Conservation (phyloP, 805 yeast species). For the Saturnispora dispora region DNA sequence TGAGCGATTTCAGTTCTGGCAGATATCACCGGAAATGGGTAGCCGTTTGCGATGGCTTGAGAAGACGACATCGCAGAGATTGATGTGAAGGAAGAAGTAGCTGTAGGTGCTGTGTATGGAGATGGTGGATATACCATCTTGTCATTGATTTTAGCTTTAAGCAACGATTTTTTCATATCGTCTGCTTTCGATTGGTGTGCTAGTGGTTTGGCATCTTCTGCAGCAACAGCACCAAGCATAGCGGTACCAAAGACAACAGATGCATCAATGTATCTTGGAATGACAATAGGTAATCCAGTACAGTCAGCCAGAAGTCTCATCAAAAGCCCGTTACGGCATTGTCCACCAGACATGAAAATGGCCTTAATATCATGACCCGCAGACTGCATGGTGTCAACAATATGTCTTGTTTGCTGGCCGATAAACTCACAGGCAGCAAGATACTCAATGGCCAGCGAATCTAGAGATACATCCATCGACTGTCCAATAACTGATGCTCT, state of each 20-base stretch:
- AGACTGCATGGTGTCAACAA: conserved; percentile 72
- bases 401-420: conserved; percentile 95
- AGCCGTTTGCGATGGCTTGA: conserved; percentile 22
- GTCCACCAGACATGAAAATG: conserved; percentile 92
- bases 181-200: conserved; percentile 1
- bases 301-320: conserved; percentile 89
- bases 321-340: conserved; percentile 82
- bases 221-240: conserved; percentile 88
- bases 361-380: conserved; percentile 71
- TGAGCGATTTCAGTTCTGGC: conserved; percentile 29
- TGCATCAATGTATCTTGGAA: conserved; percentile 92
- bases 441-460: conserved; percentile 77
- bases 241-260: conserved; percentile 97
- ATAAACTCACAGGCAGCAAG: conserved; percentile 94
- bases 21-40: conserved; percentile 40
- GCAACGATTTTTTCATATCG: conserved; percentile 15
- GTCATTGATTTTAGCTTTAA: conserved; percentile 10
- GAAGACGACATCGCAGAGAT: conserved; percentile 39
- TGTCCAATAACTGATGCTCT: conserved; percentile 87
- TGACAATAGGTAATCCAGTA: conserved; percentile 82
- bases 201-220: conserved; percentile 44
- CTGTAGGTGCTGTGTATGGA: conserved; percentile 73
- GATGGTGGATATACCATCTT: conserved; percentile 34
- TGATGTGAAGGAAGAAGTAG: conserved; percentile 61
- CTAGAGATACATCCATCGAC: conserved; percentile 80